phyloP scores from a whole-genome alignment of 2,329 filamentous ascomycete genomes.

The Stachybotrys chartarum region DNA sequence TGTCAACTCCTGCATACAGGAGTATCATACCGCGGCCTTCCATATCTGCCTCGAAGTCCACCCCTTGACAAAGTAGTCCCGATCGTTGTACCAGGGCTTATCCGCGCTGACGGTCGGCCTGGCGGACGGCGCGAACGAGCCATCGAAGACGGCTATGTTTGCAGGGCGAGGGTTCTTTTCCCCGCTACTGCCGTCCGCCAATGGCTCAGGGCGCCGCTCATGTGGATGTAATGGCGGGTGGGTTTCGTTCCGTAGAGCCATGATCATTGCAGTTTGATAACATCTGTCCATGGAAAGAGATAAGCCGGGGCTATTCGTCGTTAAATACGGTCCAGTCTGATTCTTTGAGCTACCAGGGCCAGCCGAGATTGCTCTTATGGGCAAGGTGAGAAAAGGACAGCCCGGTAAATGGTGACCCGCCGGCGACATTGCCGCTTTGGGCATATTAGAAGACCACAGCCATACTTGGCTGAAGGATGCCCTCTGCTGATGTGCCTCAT shows the following conservation, averaged over 20 bases:
- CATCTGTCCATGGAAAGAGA: not conserved
- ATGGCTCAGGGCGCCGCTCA: not conserved
- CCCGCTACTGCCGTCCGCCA: not conserved
- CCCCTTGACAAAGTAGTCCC: slow-evolving; percentile 14
- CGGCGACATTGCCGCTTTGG: not conserved
- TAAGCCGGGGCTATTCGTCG: not conserved
- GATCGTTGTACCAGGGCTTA: slow-evolving; percentile 16
- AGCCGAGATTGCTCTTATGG: not conserved
- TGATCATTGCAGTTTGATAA: not conserved
- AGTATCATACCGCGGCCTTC: slow-evolving; percentile 13
- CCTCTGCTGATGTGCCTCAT: too few relatives aligned
- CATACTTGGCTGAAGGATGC: too few relatives aligned
- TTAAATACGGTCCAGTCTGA: not conserved
- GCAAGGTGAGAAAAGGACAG: not conserved
- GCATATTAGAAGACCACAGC: not conserved
- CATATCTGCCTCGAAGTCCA: slow-evolving; percentile 17
- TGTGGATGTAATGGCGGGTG: not conserved
- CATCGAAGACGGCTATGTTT: slow-evolving; percentile 8
- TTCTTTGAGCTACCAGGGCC: not conserved
- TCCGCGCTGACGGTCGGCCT: slow-evolving; percentile 2
- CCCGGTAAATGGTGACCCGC: too few relatives aligned
- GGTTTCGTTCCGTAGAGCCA: not conserved
- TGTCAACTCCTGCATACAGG: not conserved
- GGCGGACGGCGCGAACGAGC: slow-evolving; percentile 13
- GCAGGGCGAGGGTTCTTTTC: not conserved